Conservation (phyloP, 371 early-diverging fungal genomes). For the Mortierella sp. region DNA sequence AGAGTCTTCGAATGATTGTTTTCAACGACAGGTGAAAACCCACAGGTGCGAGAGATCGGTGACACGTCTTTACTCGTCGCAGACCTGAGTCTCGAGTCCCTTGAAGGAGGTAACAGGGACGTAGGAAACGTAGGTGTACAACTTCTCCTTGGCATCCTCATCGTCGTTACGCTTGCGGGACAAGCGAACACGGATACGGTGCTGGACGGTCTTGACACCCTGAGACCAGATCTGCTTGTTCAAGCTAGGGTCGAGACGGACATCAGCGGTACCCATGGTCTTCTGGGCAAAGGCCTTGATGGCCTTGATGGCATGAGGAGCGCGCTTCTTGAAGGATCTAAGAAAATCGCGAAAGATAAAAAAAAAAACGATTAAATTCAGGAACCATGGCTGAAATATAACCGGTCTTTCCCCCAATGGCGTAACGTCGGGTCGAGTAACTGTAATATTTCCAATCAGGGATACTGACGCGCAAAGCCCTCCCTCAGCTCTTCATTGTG, state of each 20-base stretch:
- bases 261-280: constrained; percentile 91
- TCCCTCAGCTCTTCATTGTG: no score
- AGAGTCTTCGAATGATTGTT: background rate
- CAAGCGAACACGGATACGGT: constrained; percentile 94
- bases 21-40: background rate
- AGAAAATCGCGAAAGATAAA: background rate
- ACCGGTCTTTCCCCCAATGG: no score
- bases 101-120: constrained; percentile 91
- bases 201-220: constrained; percentile 92
- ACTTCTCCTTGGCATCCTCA: constrained; percentile 94
- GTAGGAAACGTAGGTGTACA: constrained; percentile 90
- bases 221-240: constrained; percentile 90
- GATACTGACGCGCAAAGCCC: no score
- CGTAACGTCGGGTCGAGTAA: no score
- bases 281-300: constrained; percentile 89
- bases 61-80: constrained; percentile 75
- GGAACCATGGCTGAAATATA: background rate
- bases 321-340: constrained; percentile 95
- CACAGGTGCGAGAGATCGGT: no score
- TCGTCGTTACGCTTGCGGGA: constrained; percentile 94
- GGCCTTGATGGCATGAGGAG: constrained; percentile 93
- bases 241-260: constrained; percentile 83
- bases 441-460: no score
- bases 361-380: constrained; percentile 58
- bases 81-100: constrained; percentile 77